Evolutionary conservation across 495 filamentous ascomycete genomes (phyloP).

Genomic region (Pseudomonodictys pantanalensis): DNA sequence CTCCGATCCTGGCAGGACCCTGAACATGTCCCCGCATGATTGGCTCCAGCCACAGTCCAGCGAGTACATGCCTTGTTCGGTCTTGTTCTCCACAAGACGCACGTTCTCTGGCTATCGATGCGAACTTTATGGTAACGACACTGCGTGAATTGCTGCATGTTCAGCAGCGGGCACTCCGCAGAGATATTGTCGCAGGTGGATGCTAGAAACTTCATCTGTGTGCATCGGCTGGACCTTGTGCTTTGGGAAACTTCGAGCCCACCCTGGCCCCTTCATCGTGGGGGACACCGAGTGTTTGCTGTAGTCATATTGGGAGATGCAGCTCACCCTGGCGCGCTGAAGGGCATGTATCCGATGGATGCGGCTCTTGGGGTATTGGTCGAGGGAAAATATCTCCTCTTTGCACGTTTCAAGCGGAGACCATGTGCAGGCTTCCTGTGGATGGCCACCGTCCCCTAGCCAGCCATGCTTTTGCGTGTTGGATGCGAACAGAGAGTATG

Average conservation of each 20-base stretch:
- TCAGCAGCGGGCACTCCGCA: conserved; percentile 4
- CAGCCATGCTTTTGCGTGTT: background rate
- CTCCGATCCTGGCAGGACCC: too few relatives aligned
- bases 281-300: background rate
- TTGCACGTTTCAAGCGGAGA: background rate
- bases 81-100: conserved; percentile 7
- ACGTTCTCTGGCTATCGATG: background rate
- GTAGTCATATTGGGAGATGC: background rate
- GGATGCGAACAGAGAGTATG: background rate
- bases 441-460: background rate
- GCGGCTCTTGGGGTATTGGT: background rate
- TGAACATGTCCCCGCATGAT: background rate
- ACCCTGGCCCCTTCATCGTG: too few relatives aligned
- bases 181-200: background rate
- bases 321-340: background rate
- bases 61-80: conserved; percentile 5
- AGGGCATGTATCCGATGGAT: background rate
- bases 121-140: background rate
- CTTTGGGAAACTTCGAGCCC: background rate
- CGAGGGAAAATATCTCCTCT: background rate
- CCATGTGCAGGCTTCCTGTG: background rate
- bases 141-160: background rate
- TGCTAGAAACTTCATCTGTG: background rate
- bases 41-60: background rate
- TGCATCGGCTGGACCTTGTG: background rate